These are phyloP conservation scores for Neophaeococcomyces mojaviensis DNA, from an alignment of 2,329 filamentous ascomycete species.

Conservation along the genomic window DNA sequence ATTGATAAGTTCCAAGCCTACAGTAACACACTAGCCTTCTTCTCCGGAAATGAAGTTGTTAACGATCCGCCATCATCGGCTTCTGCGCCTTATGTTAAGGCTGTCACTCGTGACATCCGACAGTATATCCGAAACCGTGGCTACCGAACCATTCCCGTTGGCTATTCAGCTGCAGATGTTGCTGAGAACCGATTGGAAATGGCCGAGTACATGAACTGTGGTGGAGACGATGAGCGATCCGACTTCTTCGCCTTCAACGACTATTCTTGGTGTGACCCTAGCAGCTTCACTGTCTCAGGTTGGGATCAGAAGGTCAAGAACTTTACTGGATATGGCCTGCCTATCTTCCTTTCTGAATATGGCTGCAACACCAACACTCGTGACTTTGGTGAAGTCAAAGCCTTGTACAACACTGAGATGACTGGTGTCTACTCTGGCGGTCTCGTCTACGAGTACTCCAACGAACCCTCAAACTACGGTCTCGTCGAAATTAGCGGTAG, in stretches of 20 bases:
- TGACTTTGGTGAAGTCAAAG: constrained; percentile 68
- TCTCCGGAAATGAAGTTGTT: constrained; percentile 75
- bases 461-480: constrained; percentile 72
- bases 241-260: constrained; percentile 90
- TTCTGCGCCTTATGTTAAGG: constrained; percentile 68
- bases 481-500: constrained; percentile 59
- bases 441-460: constrained; percentile 89
- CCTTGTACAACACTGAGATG: constrained; percentile 80
- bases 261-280: constrained; percentile 76
- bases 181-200: constrained; percentile 78
- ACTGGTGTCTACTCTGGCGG: constrained; percentile 87
- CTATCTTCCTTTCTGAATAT: constrained; percentile 91
- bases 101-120: constrained; percentile 68
- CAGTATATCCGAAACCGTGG: constrained; percentile 57
- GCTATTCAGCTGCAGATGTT: constrained; percentile 72
- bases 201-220: constrained; percentile 90
- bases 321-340: constrained; percentile 77
- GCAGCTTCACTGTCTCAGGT: constrained; percentile 61
- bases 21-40: constrained; percentile 79
- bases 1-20: constrained; percentile 78
- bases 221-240: constrained; percentile 70
- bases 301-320: constrained; percentile 86
- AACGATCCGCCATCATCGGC: constrained; percentile 60
- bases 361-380: constrained; percentile 80
- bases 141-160: constrained; percentile 63